Conservation (phyloP, 1,139 yeast genomes). For the Trichomonascaceae sp. region DNA sequence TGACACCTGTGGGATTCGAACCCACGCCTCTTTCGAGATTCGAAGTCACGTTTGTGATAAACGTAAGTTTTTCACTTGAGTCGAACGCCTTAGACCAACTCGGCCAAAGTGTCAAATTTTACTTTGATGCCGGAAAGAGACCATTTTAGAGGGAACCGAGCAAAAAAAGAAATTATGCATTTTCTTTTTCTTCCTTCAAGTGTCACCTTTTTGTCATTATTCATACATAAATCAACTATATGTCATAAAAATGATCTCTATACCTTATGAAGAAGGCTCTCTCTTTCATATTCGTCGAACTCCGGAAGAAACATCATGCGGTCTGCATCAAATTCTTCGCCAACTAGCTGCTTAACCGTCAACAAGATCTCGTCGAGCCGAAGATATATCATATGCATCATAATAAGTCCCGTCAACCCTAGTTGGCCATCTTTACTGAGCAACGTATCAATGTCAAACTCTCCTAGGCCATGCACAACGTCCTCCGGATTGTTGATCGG, state of each 20-base stretch:
- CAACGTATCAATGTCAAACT: constrained; percentile 5
- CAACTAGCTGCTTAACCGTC: constrained; percentile 27
- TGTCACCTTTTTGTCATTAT: neutral
- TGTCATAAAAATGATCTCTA: neutral
- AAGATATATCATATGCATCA: constrained; percentile 24
- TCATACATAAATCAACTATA: neutral
- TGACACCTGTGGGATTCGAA: constrained; percentile 30
- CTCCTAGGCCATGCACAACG: constrained; percentile 3
- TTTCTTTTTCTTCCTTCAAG: neutral
- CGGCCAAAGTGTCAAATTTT: constrained; percentile 25
- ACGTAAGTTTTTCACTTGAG: constrained; percentile 24
- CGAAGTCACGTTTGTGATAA: constrained; percentile 24
- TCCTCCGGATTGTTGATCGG: neutral
- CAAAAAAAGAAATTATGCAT: neutral
- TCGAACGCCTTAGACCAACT: constrained; percentile 30
- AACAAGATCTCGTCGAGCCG: constrained; percentile 25
- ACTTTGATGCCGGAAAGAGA: neutral
- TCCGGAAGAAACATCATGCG: constrained; percentile 9
- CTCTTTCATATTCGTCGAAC: constrained; percentile 9
- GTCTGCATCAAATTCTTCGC: constrained; percentile 26
- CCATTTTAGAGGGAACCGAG: neutral
- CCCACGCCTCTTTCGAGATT: constrained; percentile 30
- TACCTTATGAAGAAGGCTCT: constrained; percentile 1
- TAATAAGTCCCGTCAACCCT: constrained; percentile 22
- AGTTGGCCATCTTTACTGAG: constrained; percentile 22